Percentiles rank a stretch among this genome's conserved stretches.
These are phyloP conservation scores for Saccharomycopsis malanga DNA, from an alignment of 805 yeast genomes.

Conservation along the genomic window DNA sequence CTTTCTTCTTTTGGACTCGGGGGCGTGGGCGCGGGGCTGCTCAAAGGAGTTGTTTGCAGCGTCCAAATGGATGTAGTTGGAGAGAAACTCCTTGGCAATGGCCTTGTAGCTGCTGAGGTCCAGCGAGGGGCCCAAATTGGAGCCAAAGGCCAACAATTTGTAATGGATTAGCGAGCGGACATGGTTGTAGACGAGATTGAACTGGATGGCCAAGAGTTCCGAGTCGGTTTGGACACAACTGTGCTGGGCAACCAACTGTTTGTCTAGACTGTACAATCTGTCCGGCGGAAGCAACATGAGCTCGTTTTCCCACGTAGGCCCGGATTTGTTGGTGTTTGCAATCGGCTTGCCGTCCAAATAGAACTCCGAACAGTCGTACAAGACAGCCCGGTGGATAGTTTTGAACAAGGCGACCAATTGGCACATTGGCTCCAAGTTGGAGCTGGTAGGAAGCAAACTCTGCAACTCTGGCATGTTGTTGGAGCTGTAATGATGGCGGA, in stretches of 20 bases:
- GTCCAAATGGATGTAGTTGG: slow-evolving; percentile 12
- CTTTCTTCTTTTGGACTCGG: background rate
- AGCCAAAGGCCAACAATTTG: slow-evolving; percentile 23
- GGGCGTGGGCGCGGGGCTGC: background rate
- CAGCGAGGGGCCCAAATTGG: background rate
- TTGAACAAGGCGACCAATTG: slow-evolving; percentile 30
- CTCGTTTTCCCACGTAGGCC: slow-evolving; percentile 14
- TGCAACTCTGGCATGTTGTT: slow-evolving; percentile 31
- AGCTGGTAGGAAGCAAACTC: slow-evolving; percentile 29
- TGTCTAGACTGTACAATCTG: slow-evolving; percentile 9
- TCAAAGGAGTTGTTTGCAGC: slow-evolving; percentile 5
- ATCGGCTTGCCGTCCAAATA: background rate
- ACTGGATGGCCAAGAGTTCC: slow-evolving; percentile 34
- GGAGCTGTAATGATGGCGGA: slow-evolving; percentile 17
- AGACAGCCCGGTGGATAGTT: slow-evolving; percentile 26
- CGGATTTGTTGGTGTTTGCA: background rate
- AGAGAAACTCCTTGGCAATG: slow-evolving; percentile 15
- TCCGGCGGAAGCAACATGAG: slow-evolving; percentile 9
- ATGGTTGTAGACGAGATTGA: slow-evolving; percentile 37
- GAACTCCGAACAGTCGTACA: too few species aligned
- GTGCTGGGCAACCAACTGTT: background rate
- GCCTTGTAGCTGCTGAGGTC: background rate
- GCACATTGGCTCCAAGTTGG: slow-evolving; percentile 31
- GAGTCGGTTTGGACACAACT: background rate
- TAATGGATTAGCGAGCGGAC: slow-evolving; percentile 38